Evolutionary conservation across 176 grass and related monocot genomes (phyloP), one percentile per base, ranked within the genome.

Genomic region (barley (Hordeum vulgare)): DNA sequence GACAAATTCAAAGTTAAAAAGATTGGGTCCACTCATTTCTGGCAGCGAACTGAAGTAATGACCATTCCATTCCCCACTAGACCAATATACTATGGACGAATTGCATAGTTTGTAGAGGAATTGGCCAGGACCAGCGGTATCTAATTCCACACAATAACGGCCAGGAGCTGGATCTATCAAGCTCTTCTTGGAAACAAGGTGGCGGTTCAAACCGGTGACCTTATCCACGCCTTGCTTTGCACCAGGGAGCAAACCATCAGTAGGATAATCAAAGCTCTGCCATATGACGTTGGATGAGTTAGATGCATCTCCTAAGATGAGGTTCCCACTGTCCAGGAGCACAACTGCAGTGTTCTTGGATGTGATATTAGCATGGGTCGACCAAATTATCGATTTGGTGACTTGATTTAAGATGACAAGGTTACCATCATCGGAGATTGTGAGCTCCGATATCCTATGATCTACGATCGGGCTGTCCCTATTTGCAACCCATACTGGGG

Each of bases 241-340:
- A 35, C 59, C 80, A 11, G 71, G 61, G 59, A 74, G 18, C 29
- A 88, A 1, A 62, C 72, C 83, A 82, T 94, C 79, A 2, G 83
- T 80, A 5, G 62, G 92, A 63, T 91, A 67, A 36, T 91, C 80
- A 80, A 91, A 91, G 81, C 86, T 94, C 86, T 94, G 85, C 92
- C 92, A 91, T 56, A 83, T 35, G 29, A 67, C 28, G 61, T 49
- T 84, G 37, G 59, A 79, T 34, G 76, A 83, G 59, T 89, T 76
- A 29, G 57, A 57, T 31, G 49, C 66, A 27, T 92, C 84, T 59
- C 34, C 59, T 78, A 90, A 78, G 28, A 93, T 45, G 53, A 93
- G 66, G 54, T 93, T 87, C 25, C 81, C 91, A 64, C 24, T 74
- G 17, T 90, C 84, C 33, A 79, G 66, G 13, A 90, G 81, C 71